Evolutionary conservation across 345 rosid species (phyloP).

Genomic region (Sapria himalayana): DNA sequence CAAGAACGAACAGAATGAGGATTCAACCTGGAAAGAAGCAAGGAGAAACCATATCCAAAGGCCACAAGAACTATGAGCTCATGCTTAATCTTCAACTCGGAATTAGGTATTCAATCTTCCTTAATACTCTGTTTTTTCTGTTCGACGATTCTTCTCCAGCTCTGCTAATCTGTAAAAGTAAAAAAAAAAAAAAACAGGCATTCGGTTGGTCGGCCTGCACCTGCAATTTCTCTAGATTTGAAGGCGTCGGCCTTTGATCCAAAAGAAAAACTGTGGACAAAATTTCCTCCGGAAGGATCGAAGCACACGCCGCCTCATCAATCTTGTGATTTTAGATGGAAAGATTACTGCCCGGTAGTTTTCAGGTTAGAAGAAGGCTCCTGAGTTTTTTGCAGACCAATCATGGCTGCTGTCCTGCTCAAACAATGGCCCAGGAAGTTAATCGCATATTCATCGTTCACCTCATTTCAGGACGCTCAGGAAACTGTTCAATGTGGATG

Average conservation of each 20-base stretch:
- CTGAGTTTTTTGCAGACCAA: background rate
- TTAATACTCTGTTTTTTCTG: background rate
- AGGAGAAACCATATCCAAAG: slow-evolving; percentile 74
- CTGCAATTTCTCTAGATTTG: slow-evolving; percentile 64
- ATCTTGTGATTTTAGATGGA: slow-evolving; percentile 85
- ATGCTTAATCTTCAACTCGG: slow-evolving; percentile 98
- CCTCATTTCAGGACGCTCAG: slow-evolving; percentile 82
- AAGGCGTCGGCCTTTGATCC: slow-evolving; percentile 90
- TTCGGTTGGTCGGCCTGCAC: slow-evolving; percentile 87
- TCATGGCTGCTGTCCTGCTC: background rate
- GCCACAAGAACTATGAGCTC: slow-evolving; percentile 88
- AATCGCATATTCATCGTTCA: background rate
- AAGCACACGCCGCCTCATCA: slow-evolving; percentile 92
- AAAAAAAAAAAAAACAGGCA: no score
- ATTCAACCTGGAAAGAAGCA: slow-evolving; percentile 49
- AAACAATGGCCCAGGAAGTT: slow-evolving; percentile 6
- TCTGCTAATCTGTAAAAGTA: no score
- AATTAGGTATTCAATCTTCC: slow-evolving; percentile 34
- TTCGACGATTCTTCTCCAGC: background rate
- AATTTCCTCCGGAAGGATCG: slow-evolving; percentile 82
- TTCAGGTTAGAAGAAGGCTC: slow-evolving; percentile 37
- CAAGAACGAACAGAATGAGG: slow-evolving; percentile 19
- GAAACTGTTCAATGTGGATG: slow-evolving; percentile 73
- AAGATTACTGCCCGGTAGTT: slow-evolving; percentile 91
- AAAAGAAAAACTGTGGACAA: slow-evolving; percentile 88